A percentile compares a stretch with the other conserved stretches of the same genome.
Evolutionary conservation across 208 protist species (phyloP).

Genomic region (Porcisia hertigi): DNA sequence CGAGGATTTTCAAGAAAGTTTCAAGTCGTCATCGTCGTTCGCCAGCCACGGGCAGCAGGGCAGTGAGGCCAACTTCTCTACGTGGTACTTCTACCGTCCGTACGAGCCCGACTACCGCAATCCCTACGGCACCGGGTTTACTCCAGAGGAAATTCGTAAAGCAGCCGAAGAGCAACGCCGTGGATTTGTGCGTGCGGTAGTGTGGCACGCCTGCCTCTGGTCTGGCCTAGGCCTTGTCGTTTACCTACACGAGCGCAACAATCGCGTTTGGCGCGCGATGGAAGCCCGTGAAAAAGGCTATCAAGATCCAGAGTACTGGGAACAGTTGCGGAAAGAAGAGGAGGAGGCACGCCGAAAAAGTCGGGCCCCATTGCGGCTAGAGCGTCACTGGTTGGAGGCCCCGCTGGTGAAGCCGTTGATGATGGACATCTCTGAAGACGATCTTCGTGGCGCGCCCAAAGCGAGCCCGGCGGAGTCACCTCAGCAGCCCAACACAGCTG

Average conservation of each 20-base stretch:
- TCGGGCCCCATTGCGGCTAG: constrained; percentile 19
- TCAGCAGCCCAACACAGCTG: not conserved
- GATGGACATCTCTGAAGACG: not conserved
- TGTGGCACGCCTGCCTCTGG: constrained; percentile 43
- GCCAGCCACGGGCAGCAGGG: constrained; percentile 12
- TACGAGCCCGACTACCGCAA: constrained; percentile 42
- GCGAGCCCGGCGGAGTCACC: not conserved
- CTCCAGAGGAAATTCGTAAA: constrained; percentile 36
- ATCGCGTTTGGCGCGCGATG: constrained; percentile 41
- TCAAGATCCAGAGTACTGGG: constrained; percentile 45
- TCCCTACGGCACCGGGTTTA: constrained; percentile 52
- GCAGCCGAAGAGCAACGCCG: constrained; percentile 27
- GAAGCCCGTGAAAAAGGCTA: constrained; percentile 34
- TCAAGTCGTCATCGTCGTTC: constrained; percentile 2
- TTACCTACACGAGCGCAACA: constrained; percentile 37
- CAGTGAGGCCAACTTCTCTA: constrained; percentile 39
- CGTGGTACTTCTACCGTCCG: constrained; percentile 58
- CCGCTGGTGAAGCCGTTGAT: not conserved
- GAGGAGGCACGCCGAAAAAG: constrained; percentile 13
- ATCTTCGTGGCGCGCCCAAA: not conserved
- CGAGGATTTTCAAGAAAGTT: constrained; percentile 11
- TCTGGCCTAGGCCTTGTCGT: constrained; percentile 36
- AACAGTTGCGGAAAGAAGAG: constrained; percentile 30
- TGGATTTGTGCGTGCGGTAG: constrained; percentile 11
- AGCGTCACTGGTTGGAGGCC: constrained; percentile 29